Conservation (phyloP, 176 grass and related monocot genomes). For the Otatea glauca region DNA sequence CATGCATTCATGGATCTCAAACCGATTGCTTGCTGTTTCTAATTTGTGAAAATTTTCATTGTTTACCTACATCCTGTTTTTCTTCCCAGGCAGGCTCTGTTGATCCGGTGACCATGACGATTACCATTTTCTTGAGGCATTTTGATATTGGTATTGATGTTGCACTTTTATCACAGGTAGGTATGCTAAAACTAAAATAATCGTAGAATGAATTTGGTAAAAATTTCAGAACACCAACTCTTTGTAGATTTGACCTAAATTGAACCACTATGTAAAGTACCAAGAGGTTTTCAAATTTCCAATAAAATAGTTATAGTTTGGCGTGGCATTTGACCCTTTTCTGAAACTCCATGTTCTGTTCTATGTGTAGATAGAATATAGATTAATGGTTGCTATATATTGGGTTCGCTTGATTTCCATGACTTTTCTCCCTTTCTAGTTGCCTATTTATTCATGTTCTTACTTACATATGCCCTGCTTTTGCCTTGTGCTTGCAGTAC, state of each 20-base stretch:
- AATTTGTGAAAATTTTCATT: slow-evolving; percentile 20
- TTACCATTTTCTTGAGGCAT: slow-evolving; percentile 92
- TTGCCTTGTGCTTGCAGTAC: slow-evolving; percentile 59
- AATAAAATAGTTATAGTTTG: neutral
- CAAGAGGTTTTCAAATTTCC: neutral
- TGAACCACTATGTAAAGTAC: neutral
- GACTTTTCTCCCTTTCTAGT: neutral
- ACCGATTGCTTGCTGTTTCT: slow-evolving; percentile 7
- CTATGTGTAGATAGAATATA: neutral
- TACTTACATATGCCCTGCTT: slow-evolving; percentile 29
- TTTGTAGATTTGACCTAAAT: neutral
- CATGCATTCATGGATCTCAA: slow-evolving; percentile 1
- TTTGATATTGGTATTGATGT: slow-evolving; percentile 98
- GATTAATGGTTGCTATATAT: slow-evolving; percentile 6
- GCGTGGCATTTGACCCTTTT: neutral
- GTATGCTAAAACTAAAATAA: slow-evolving; percentile 15
- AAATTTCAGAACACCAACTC: slow-evolving; percentile 1
- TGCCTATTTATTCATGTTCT: slow-evolving; percentile 30
- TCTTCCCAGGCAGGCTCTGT: slow-evolving; percentile 82
- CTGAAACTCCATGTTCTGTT: neutral
- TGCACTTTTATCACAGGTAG: slow-evolving; percentile 82
- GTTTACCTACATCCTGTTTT: slow-evolving; percentile 35
- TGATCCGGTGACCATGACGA: slow-evolving; percentile 97
- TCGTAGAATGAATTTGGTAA: slow-evolving; percentile 13
- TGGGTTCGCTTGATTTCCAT: neutral